Evolutionary conservation across 2,329 filamentous ascomycete genomes (phyloP), one percentile per base, ranked within the genome.

Genomic region (Fusarium anthophilum): DNA sequence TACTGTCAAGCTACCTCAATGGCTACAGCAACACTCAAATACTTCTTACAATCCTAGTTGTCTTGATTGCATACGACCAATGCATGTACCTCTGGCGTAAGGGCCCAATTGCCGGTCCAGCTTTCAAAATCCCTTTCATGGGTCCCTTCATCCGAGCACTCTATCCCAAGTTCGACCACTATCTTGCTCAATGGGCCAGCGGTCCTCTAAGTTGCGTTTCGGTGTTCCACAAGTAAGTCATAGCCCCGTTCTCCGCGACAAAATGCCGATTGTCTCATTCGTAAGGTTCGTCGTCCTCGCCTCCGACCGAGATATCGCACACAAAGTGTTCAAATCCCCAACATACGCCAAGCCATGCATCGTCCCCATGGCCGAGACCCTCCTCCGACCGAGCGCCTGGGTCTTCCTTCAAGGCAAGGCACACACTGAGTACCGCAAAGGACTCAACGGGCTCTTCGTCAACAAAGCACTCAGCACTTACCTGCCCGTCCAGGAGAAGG

Each of bases 281-380:
- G 6, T 3, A 73, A 93, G 92, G 79, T 95, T 95, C 81, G 93
- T 95, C 69, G 92, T 95, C 56, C 91, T 95, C 71, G 92, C 91
- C 35, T 93, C 92, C 14, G 92, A 92, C 58, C 91, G 93, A 76
- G 93, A 95, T 82, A 89, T 95, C 80, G 92, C 93, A 53, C 92
- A 92, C 80, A 95, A 94, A 80, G 91, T 94, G 73, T 93, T 95
- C 88, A 95, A 95, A 81, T 94, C 92, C 11, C 93, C 93, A 10
- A 80, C 84, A 32, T 94, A 91, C 76, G 90, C 92, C 80, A 93
- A 94, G 79, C 93, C 93, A 41, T 95, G 93, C 80, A 88, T 95
- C 37, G 93, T 95, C 7, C 93, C 94, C 74, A 87, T 92, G 63
- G 93, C 91, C 80, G 93, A 94, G 79, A 89, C 67, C 2, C 66